phyloP scores from a whole-genome alignment of 306 rosid species.

The Prunus fruticosa region DNA sequence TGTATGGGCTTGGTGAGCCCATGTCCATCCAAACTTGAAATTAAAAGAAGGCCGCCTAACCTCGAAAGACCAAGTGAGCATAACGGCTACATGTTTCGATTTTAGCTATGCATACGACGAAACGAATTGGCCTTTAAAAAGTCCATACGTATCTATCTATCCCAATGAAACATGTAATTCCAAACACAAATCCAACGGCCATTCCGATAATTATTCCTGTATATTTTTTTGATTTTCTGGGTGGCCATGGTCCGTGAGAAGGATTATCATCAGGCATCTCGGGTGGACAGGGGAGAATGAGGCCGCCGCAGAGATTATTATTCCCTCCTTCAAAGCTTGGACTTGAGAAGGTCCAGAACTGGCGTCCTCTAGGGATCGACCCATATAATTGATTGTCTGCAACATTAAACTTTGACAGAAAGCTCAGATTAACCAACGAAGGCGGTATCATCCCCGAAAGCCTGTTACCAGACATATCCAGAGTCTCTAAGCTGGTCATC shows the following conservation, averaged over 20 bases:
- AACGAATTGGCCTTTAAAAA: not conserved
- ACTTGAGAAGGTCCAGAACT: conserved; percentile 44
- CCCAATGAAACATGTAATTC: conserved; percentile 4
- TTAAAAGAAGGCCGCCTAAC: not conserved
- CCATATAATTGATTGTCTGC: conserved; percentile 44
- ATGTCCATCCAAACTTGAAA: not conserved
- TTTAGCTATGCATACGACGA: too few relatives aligned
- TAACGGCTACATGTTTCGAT: not conserved
- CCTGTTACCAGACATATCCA: conserved; percentile 50
- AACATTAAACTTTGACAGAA: conserved; percentile 49
- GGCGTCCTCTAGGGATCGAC: conserved; percentile 37
- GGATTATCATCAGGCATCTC: not conserved
- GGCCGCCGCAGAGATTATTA: conserved; percentile 30
- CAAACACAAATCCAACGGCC: conserved; percentile 21
- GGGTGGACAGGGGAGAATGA: conserved; percentile 15
- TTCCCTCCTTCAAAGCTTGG: conserved; percentile 43
- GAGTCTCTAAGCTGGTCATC: conserved; percentile 37
- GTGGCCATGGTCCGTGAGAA: not conserved
- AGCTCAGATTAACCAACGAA: conserved; percentile 35
- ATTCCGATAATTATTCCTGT: conserved; percentile 22
- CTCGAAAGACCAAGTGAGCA: not conserved
- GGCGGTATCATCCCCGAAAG: conserved; percentile 41
- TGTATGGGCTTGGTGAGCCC: not conserved
- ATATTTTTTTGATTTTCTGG: not conserved
- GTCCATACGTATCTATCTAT: not conserved